These are phyloP conservation scores for Citrullus colocynthis DNA, from an alignment of 306 rosid species.

Conservation along the genomic window DNA sequence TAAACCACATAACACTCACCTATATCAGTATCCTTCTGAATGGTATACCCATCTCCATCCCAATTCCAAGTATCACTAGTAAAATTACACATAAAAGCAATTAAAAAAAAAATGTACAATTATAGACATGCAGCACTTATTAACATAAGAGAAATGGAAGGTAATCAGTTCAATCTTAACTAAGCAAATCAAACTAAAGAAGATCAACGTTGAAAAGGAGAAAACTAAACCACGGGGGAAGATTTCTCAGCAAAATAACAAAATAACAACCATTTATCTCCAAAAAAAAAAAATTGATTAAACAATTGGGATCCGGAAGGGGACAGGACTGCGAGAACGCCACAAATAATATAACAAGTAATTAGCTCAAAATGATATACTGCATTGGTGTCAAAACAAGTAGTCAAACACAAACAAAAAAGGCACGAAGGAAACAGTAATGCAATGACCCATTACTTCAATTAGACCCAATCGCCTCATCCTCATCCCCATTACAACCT, in stretches of 20 bases:
- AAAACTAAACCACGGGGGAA: background rate
- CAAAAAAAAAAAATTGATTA: background rate
- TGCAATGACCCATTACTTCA: constrained; percentile 28
- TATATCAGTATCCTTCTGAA: constrained; percentile 26
- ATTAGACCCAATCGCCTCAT: constrained; percentile 26
- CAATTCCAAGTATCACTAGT: constrained; percentile 50
- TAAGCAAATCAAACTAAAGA: background rate
- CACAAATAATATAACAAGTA: background rate
- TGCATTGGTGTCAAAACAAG: background rate
- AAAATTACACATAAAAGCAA: constrained; percentile 11
- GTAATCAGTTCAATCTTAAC: background rate
- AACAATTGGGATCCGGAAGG: background rate
- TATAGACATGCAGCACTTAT: background rate
- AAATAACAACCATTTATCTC: background rate
- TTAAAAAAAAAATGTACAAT: background rate
- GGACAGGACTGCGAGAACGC: background rate
- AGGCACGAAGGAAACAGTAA: constrained; percentile 7
- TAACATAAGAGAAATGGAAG: background rate
- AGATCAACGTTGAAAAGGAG: background rate
- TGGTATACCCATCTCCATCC: constrained; percentile 29
- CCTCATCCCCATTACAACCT: constrained; percentile 13
- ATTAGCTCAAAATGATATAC: background rate
- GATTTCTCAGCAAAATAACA: background rate
- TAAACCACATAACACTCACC: constrained; percentile 25
- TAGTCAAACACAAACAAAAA: background rate